Conservation (phyloP, 345 rosid genomes). For the Lumnitzera racemosa region DNA sequence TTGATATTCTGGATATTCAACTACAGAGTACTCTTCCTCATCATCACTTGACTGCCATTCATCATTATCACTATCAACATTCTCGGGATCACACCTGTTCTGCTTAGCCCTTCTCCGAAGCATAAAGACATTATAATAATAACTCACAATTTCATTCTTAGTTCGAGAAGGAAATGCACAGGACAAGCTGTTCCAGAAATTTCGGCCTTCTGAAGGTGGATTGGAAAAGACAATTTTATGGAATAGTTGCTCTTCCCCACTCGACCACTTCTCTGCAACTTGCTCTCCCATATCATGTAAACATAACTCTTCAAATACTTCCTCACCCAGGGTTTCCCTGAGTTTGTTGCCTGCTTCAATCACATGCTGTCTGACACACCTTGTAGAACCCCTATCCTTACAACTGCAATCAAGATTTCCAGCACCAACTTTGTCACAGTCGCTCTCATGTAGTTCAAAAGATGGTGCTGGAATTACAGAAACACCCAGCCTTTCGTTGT, state of each 20-base stretch:
- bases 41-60: conserved; percentile 55
- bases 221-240: conserved; percentile 49
- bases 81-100: conserved; percentile 40
- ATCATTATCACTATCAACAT: conserved; percentile 76
- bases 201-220: conserved; percentile 38
- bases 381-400: conserved; percentile 41
- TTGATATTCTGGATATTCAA: conserved; percentile 34
- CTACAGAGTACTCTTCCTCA: conserved; percentile 48
- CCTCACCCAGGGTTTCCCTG: conserved; percentile 40
- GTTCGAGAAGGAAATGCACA: conserved; percentile 44
- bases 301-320: conserved; percentile 42
- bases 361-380: conserved; percentile 57
- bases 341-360: conserved; percentile 51
- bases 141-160: conserved; percentile 56
- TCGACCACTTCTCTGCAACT: conserved; percentile 49
- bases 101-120: conserved; percentile 53
- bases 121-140: conserved; percentile 66
- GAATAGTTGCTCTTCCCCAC: conserved; percentile 48
- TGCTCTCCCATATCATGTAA: conserved; percentile 72
- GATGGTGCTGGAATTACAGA: conserved; percentile 50
- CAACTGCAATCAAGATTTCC: conserved; percentile 42
- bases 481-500: conserved; percentile 28
- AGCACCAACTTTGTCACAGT: conserved; percentile 20
- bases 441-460: conserved; percentile 15
- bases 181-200: conserved; percentile 60